Conservation (phyloP, 129 eudicot genomes). For the Saussurea involucrata region DNA sequence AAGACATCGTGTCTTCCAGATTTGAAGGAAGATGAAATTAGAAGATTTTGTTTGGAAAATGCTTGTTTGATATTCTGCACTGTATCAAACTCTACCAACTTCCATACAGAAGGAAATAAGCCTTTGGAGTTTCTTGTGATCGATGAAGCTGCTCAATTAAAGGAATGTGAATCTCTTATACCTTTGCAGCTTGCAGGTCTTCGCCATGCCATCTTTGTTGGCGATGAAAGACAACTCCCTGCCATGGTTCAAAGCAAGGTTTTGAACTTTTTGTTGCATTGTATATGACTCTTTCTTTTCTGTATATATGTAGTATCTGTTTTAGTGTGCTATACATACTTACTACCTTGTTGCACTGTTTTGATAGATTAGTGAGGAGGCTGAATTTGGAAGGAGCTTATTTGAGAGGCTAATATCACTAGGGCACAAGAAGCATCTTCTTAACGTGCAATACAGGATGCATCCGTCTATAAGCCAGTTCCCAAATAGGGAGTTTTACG, state of each 20-base stretch:
- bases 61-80: conserved; percentile 68
- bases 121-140: conserved; percentile 47
- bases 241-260: conserved; percentile 87
- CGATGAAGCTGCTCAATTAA: conserved; percentile 89
- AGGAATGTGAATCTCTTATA: conserved; percentile 77
- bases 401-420: conserved; percentile 53
- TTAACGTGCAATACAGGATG: conserved; percentile 82
- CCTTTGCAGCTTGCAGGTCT: conserved; percentile 61
- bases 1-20: conserved; percentile 28
- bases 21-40: conserved; percentile 8
- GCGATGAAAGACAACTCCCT: conserved; percentile 72
- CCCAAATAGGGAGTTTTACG: conserved; percentile 69
- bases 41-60: conserved; percentile 46
- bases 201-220: conserved; percentile 64
- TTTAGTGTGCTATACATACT: neutral
- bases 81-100: conserved; percentile 54
- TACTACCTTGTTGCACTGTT: neutral
- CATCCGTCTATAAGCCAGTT: conserved; percentile 80
- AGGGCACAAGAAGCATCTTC: conserved; percentile 60
- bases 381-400: conserved; percentile 77
- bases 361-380: conserved; percentile 46
- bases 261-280: neutral
- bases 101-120: conserved; percentile 17
- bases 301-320: neutral
- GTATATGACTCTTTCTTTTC: neutral